Base-by-base conservation (phyloP, 208 protist genomes). In the Wallacemonas sp. region DNA sequence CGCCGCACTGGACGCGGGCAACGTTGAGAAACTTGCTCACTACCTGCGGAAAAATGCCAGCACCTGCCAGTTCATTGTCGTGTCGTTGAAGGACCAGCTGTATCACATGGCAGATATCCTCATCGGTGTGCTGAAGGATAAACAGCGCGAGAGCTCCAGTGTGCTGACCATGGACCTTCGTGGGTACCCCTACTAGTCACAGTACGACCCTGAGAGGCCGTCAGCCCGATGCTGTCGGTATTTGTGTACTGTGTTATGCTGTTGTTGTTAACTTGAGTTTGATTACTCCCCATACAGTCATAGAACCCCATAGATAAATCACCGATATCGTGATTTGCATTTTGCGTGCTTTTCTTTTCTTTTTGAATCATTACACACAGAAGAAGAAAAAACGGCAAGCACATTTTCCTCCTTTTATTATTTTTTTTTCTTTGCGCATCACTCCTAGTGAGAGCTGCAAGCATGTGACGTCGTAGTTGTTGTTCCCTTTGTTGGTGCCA, bases 1-100 rank as follows among this genome's bases (percentile, higher is more conserved):
- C 77, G 99, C 99, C 34, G 98, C 98, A 5, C 81, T 99, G 22
- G 99, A 99, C 81, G 84, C 77, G 22, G 86, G 75, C 30, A 99
- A 99, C 83, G 97, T 99, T 5, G 70, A 93, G 33, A 97, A 97
- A 67, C 75, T 99, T 22, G 92, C 96, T 2, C 80, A 88, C 58
- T 99, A 98, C 75, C 82, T 99, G 36, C 85, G 92, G 58, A 76
- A 73, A 36, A 85, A 90, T 53, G 78, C 80, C 68, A 75, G 49
- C 31, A 72, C 78, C 28, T 84, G 90, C 27, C 98, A 99, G 89
- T 98, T 96, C 62, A 77, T 99, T 12, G 97, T 99, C 1, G 98
- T 99, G 31, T 99, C 96, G 8, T 82, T 99, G 12, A 99, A 99
- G 88, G 97, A 99, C 42, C 88, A 92, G 44, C 97, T 99, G 34